Percentiles rank a stretch among this genome's conserved stretches.
Evolutionary conservation across 1,284 basidiomycete species (phyloP).

Genomic region (Pterulicium gracile): DNA sequence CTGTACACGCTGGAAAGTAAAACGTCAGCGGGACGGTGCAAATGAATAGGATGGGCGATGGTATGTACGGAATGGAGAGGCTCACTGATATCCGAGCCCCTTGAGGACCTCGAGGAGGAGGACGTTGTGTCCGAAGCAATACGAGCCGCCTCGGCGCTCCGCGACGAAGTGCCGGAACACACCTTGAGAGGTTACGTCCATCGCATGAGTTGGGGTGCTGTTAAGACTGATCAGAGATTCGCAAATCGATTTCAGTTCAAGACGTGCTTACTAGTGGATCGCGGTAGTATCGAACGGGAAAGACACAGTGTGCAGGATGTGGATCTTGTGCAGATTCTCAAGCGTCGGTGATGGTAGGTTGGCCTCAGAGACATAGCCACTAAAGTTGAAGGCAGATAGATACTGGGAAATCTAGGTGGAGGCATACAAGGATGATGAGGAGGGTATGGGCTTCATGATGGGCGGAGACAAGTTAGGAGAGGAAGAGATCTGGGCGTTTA

Average conservation of each 20-base stretch:
- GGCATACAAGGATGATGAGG: neutral
- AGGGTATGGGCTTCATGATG: neutral
- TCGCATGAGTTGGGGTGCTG: slow-evolving; percentile 11
- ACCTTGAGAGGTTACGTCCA: slow-evolving; percentile 12
- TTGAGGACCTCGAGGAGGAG: slow-evolving; percentile 25
- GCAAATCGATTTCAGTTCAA: neutral
- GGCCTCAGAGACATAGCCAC: neutral
- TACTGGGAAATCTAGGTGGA: neutral
- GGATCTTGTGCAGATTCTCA: slow-evolving; percentile 11
- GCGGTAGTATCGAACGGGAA: slow-evolving; percentile 14
- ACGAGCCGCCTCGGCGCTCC: slow-evolving; percentile 16
- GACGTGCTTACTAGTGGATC: slow-evolving; percentile 14
- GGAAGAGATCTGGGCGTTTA: too few relatives aligned
- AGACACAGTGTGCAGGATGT: slow-evolving; percentile 11
- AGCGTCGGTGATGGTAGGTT: slow-evolving; percentile 4
- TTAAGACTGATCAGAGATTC: neutral
- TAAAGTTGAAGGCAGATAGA: neutral
- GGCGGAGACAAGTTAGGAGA: neutral
- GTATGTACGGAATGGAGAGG: neutral
- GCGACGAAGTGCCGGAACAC: slow-evolving; percentile 6
- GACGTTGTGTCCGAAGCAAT: slow-evolving; percentile 26
- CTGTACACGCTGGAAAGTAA: slow-evolving; percentile 16
- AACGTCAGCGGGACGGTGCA: neutral
- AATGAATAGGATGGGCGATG: neutral
- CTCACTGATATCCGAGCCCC: slow-evolving; percentile 25